Evolutionary conservation across 2,329 filamentous ascomycete species (phyloP), one percentile per base, ranked within the genome.

Genomic region (Colletotrichum caudatum): DNA sequence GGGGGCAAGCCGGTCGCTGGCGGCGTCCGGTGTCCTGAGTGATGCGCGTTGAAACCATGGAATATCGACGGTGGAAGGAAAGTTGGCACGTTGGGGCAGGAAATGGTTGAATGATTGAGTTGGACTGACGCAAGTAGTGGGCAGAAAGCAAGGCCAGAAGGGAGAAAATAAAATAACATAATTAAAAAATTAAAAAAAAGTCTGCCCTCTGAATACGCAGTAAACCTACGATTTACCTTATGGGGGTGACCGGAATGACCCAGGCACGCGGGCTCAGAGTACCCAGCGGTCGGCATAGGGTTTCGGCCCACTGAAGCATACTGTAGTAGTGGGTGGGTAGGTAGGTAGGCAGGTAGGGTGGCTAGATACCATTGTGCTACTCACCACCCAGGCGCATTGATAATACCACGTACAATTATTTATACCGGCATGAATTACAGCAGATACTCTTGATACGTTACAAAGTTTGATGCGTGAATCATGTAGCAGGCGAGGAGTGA

Each of bases 1-100:
- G 16, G 53, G 33, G 35, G 26, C 23, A 41, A 41, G 57, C 33
- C 35, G 51, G 41, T 48, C 56, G 46, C 56, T 23, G 46, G 57
- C 35, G 51, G 68, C 61, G 58, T 44, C 33, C 46, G 29, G 64
- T 60, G 48, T 54, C 54, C 35, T 35, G 64, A 41, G 57, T 39
- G 37, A 29, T 29, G 26, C 26, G 35, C 41, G 23, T 3, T 37
- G 26, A 18, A 2, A 35, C 23, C 68, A 62, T 39, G 64, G 57
- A 50, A 61, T 33, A 14, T n/a, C 18, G 20, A n/a, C 20, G 44
- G 41, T 56, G 51, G 18, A 39, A 23, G 39, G 53, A 63, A 39
- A 39, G 57, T 58, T 58, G 57, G 58, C 20, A 44, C 6, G n/a
- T 20, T 35, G 16, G 50, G 50, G 33, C 46, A 18, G 56, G 20